Evolutionary conservation across 768 basidiomycete genomes (phyloP), one percentile per base, ranked within the genome.

Genomic region (Cystoderma amianthinum): DNA sequence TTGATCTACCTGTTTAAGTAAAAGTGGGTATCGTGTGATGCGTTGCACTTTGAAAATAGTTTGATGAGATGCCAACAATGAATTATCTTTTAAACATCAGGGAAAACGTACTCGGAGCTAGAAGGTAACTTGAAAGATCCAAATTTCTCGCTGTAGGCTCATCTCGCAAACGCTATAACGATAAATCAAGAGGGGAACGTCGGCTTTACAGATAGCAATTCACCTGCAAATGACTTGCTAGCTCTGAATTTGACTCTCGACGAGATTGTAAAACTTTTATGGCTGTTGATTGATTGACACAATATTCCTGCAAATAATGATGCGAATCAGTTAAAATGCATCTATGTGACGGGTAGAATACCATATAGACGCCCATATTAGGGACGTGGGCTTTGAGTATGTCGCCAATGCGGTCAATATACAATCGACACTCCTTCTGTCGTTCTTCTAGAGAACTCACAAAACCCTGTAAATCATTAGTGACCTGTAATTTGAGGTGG

Each of bases 341-440:
- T 18, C n/a, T 44, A 28, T 24, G 21, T 17, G 1, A 25, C n/a
- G n/a, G n/a, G 28, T 7, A 38, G 48, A 74, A 28, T 41, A 85
- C 90, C 74, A 83, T 78, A 54, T 97, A 97, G 13, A 85, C 74
- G 5, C 61, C 68, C 79, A 95, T 86, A 48, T 81, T 78, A 0
- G 78, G 68, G 60, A 95, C 78, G 55, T 93, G 79, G 25, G 59
- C 70, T 34, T 81, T 63, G 24, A 98, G 60, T 40, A 96, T 75
- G 56, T 98, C 94, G 2, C 91, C 92, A 23, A 97, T 85, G 17
- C 66, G 71, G 59, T 94, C 89, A 18, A 98, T 69, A 52, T 97
- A 99, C 22, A 99, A 63, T n/a, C 95, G 70, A 51, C 88, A 92
- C 6, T 85, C 80, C 51, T 85, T 89, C 58, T 98, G 95, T 3